phyloP scores from a whole-genome alignment of 2,329 filamentous ascomycete genomes.

The Cladosporium colombiae region DNA sequence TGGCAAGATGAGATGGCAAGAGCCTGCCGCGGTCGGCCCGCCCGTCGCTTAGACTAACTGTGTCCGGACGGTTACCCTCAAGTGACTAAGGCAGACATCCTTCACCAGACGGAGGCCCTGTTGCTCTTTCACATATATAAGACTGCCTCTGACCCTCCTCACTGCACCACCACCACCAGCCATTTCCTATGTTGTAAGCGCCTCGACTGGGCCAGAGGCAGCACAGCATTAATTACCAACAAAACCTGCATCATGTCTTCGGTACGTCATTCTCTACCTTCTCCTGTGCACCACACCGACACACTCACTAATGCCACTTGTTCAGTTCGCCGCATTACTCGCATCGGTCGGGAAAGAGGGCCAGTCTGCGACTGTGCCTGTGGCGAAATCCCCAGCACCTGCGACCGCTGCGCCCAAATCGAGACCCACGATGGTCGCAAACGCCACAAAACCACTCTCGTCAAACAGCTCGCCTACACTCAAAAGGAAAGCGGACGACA shows the following conservation, averaged over 20 bases:
- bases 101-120: not conserved
- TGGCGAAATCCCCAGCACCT: not conserved
- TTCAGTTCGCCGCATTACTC: conserved; percentile 32
- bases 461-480: conserved; percentile 33
- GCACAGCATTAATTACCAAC: not conserved
- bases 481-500: conserved; percentile 41
- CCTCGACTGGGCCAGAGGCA: conserved; percentile 8
- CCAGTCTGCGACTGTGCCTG: conserved; percentile 24
- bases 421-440: conserved; percentile 20
- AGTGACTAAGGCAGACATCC: conserved; percentile 5
- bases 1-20: not conserved
- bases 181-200: conserved; percentile 10
- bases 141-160: conserved; percentile 10
- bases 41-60: not conserved
- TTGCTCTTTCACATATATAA: conserved; percentile 2
- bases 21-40: not conserved
- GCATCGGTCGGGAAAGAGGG: conserved; percentile 33
- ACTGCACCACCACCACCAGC: conserved; percentile 6
- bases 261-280: conserved; percentile 14
- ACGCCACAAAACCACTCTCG: conserved; percentile 24
- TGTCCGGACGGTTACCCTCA: not conserved
- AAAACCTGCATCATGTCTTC: conserved; percentile 11
- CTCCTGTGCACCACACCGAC: conserved; percentile 31
- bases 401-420: conserved; percentile 24
- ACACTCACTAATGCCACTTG: conserved; percentile 39